Evolutionary conservation across 768 basidiomycete genomes (phyloP).

Genomic region (Pisolithus marmoratus): DNA sequence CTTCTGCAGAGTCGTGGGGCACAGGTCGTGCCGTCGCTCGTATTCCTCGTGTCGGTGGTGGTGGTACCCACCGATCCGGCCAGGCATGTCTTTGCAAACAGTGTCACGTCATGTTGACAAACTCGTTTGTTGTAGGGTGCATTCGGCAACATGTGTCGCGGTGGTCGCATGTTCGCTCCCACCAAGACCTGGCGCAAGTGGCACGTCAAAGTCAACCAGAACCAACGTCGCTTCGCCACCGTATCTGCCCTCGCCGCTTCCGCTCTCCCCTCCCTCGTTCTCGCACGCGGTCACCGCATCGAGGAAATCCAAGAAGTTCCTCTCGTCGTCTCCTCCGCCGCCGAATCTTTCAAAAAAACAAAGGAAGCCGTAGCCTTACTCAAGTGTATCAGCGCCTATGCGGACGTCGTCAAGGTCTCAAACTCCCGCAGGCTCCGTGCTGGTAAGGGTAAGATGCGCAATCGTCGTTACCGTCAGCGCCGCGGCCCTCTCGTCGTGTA

Average conservation of each 20-base stretch:
- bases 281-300: slow-evolving; percentile 98
- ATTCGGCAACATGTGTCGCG: slow-evolving; percentile 99
- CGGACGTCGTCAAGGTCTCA: slow-evolving; percentile 94
- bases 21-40: slow-evolving; percentile 99
- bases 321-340: slow-evolving; percentile 72
- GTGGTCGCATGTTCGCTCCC: slow-evolving; percentile 99
- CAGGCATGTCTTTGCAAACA: slow-evolving; percentile 45
- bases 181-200: slow-evolving; percentile 99
- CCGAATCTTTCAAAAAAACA: slow-evolving; percentile 92
- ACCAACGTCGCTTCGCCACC: slow-evolving; percentile 96
- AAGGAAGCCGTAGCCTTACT: slow-evolving; percentile 94
- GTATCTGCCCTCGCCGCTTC: slow-evolving; percentile 98
- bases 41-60: slow-evolving; percentile 99
- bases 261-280: slow-evolving; percentile 91
- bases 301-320: slow-evolving; percentile 96
- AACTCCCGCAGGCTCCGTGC: slow-evolving; percentile 96
- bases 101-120: neutral
- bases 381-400: slow-evolving; percentile 83
- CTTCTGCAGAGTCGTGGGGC: slow-evolving; percentile 98
- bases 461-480: slow-evolving; percentile 94
- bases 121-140: slow-evolving; percentile 58
- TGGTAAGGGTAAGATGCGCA: slow-evolving; percentile 95
- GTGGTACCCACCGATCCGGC: slow-evolving; percentile 97
- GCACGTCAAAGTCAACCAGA: slow-evolving; percentile 99
- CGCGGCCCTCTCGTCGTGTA: slow-evolving; percentile 97